These are phyloP conservation scores for Trichoderma sp. DNA, from an alignment of 2,329 filamentous ascomycete genomes.

Conservation along the genomic window DNA sequence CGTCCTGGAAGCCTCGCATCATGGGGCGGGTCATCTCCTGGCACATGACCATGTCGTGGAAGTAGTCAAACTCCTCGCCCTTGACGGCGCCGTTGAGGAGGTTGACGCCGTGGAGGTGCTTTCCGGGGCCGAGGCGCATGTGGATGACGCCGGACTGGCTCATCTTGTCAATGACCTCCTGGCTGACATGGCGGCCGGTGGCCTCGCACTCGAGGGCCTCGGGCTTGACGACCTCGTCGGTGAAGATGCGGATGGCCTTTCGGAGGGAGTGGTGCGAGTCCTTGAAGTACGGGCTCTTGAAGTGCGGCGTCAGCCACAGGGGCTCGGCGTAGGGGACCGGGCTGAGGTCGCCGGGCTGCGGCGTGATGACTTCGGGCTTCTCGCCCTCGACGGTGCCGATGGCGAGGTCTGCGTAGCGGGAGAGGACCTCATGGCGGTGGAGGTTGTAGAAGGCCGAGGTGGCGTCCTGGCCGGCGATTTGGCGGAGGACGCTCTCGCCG, in stretches of 20 bases:
- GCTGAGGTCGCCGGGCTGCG: constrained; percentile 71
- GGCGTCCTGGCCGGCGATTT: constrained; percentile 81
- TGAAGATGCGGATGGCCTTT: constrained; percentile 72
- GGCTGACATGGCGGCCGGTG: constrained; percentile 71
- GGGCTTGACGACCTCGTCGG: constrained; percentile 69
- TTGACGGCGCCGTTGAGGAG: constrained; percentile 71
- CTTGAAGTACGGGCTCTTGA: constrained; percentile 79
- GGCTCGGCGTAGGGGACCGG: constrained; percentile 83
- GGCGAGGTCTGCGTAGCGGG: constrained; percentile 75
- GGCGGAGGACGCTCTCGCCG: constrained; percentile 76
- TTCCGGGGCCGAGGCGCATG: constrained; percentile 82
- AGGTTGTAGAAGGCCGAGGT: constrained; percentile 89
- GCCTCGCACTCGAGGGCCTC: constrained; percentile 78
- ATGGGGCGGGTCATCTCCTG: constrained; percentile 75
- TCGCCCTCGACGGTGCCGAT: constrained; percentile 78
- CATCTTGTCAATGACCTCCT: constrained; percentile 78
- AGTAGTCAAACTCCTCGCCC: constrained; percentile 83
- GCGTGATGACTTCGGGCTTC: constrained; percentile 72
- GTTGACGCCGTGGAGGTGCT: constrained; percentile 73
- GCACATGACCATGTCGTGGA: constrained; percentile 76
- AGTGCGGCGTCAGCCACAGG: constrained; percentile 76
- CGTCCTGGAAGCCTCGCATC: constrained; percentile 81
- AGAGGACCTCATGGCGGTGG: constrained; percentile 85
- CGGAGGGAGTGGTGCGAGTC: constrained; percentile 72
- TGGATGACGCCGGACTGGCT: constrained; percentile 73